Conservation (phyloP, 2,329 filamentous ascomycete genomes). For the Aspergillus viridinutans region DNA sequence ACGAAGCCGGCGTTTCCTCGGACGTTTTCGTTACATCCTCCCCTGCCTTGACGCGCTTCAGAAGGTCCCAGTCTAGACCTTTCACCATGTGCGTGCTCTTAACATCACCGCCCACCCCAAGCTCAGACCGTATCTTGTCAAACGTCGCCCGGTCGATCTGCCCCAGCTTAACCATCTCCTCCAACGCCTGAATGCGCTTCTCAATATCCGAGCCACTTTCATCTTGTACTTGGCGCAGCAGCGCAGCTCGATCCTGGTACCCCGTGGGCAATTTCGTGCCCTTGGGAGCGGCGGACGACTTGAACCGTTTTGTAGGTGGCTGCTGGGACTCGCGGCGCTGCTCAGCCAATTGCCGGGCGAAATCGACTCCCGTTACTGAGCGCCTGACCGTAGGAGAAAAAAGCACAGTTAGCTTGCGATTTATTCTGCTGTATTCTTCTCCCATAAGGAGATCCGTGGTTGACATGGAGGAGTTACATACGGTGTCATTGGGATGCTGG, state of each 20-base stretch:
- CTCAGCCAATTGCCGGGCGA: constrained; percentile 79
- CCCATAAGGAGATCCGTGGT: not conserved
- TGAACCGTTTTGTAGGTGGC: constrained; percentile 67
- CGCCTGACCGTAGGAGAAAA: constrained; percentile 50
- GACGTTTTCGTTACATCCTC: constrained; percentile 49
- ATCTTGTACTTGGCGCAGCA: constrained; percentile 55
- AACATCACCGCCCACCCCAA: constrained; percentile 73
- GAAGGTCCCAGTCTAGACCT: constrained; percentile 79
- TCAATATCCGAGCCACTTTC: constrained; percentile 50
- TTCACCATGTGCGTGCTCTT: constrained; percentile 83
- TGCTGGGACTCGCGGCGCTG: constrained; percentile 53
- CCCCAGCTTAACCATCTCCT: constrained; percentile 75
- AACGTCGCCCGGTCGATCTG: constrained; percentile 79
- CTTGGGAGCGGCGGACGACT: constrained; percentile 70
- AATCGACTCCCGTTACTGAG: constrained; percentile 64
- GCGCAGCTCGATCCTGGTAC: constrained; percentile 76
- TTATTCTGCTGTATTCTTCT: constrained; percentile 5
- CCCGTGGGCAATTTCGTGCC: constrained; percentile 74
- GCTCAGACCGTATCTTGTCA: constrained; percentile 67
- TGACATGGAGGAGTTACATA: constrained; percentile 42
- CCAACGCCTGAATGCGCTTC: constrained; percentile 69
- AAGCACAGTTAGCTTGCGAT: constrained; percentile 6
- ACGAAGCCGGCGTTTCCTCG: constrained; percentile 22
- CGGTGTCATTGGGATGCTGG: constrained; percentile 93
- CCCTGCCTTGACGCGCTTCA: constrained; percentile 42